Percentiles rank a stretch among this genome's conserved stretches.
Evolutionary conservation across 306 rosid species (phyloP).

Genomic region (Fragaria nilgerrensis): DNA sequence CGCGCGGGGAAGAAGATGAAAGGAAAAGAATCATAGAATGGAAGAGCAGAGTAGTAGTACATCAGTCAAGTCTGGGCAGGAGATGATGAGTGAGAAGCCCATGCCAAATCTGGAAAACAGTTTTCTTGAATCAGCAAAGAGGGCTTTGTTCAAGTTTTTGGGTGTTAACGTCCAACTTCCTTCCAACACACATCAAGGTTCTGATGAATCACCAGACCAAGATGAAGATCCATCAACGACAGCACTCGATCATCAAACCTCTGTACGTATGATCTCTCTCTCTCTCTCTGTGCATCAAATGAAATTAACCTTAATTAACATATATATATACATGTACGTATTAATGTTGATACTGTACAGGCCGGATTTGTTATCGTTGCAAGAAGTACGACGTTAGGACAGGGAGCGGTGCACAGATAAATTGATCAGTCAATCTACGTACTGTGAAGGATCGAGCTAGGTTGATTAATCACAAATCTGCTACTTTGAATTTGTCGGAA

Average conservation of each 20-base stretch:
- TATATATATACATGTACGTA: no score
- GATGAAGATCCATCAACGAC: not conserved
- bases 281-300: not conserved
- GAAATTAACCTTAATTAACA: no score
- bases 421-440: not conserved
- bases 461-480: not conserved
- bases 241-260: not conserved
- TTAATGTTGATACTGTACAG: not conserved
- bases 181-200: not conserved
- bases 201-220: not conserved
- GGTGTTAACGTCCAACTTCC: not conserved
- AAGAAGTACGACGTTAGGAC: not conserved
- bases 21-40: not conserved
- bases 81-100: not conserved
- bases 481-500: not conserved
- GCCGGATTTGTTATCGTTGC: not conserved
- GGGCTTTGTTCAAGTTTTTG: not conserved
- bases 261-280: not conserved
- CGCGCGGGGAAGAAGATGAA: not conserved
- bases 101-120: not conserved
- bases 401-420: constrained; percentile 1
- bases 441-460: not conserved
- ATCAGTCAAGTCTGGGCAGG: not conserved
- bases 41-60: not conserved
- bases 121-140: not conserved